phyloP scores from a whole-genome alignment of 2,329 filamentous ascomycete species.

The Fusarium anguioides region DNA sequence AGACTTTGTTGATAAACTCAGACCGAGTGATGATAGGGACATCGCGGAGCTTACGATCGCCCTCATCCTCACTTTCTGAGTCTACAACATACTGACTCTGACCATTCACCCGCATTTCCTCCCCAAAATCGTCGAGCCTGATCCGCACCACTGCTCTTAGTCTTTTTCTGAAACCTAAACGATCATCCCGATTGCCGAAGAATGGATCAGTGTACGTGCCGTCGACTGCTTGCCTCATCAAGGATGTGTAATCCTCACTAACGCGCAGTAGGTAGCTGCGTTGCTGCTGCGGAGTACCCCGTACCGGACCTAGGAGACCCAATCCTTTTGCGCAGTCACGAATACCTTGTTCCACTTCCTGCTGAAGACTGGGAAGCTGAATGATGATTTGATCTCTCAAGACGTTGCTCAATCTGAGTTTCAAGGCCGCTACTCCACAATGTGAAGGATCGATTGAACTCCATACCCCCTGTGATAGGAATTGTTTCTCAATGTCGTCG shows the following conservation, averaged over 20 bases:
- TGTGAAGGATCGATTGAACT: conserved; percentile 46
- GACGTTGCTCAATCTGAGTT: conserved; percentile 61
- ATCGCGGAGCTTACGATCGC: fast-evolving
- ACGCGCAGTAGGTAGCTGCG: conserved; percentile 53
- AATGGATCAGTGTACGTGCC: conserved; percentile 62
- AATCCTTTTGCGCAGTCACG: conserved; percentile 57
- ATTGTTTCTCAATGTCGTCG: conserved; percentile 54
- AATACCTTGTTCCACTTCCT: conserved; percentile 46
- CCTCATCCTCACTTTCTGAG: not conserved
- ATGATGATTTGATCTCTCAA: conserved; percentile 59
- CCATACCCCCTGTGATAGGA: conserved; percentile 59
- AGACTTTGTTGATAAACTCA: conserved; percentile 39
- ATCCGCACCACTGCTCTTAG: not conserved
- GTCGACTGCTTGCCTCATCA: conserved; percentile 60
- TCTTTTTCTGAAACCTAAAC: not conserved
- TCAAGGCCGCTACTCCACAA: conserved; percentile 61
- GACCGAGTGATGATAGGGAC: conserved; percentile 7
- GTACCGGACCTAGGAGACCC: conserved; percentile 59
- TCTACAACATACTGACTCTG: not conserved
- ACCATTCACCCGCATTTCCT: conserved; percentile 1
- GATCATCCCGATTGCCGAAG: not conserved
- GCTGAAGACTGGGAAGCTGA: conserved; percentile 54
- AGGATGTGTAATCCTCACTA: conserved; percentile 38
- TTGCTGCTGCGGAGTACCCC: conserved; percentile 60
- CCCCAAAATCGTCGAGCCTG: not conserved